Base-by-base conservation (phyloP, 495 filamentous ascomycete species). In the Achaetomiella virescens region DNA sequence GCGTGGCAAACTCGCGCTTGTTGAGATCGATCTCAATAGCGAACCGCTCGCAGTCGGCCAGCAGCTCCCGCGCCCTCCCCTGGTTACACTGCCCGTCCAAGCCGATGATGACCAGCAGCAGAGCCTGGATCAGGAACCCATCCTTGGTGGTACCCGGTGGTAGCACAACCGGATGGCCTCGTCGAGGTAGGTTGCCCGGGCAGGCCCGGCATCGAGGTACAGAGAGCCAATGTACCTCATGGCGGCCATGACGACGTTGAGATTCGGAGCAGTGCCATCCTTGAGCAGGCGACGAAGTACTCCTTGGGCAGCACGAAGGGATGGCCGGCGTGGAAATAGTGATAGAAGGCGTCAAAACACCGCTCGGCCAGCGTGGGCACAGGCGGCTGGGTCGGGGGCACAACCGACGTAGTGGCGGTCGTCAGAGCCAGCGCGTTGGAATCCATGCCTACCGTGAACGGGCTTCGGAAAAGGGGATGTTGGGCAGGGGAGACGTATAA, bases 21-120 rank as follows among this genome's bases (percentile, higher is more conserved):
- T 95, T 83, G 72, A 96, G 77, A 1, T 87, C 85, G 22, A 93
- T 74, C 50, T 90, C 83, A 20, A 92, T 75, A 14, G 89, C 88
- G 47, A 88, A 60, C 38, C 86, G 78, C 52, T 88, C 82, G 7
- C 86, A 88, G 44, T 78, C 72, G 40, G 77, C 70, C 4, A 93
- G 77, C 46, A 90, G 81, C 57, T 84, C 78, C 3, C 82, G 74
- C 5, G 87, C 84, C 61, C 80, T 81, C 37, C 75, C 71, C 47
- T 84, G 83, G 57, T 91, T 81, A 61, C 85, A 86, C 48, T 78
- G 80, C 20, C 86, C 87, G 65, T 95, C 87, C 18, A 95, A 75
- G 2, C 85, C 88, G 60, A 95, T 84, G 9, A 90, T 79, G 37
- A 89, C 77, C 14, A 95, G 73, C 44, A 95, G 67, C 59, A 91